Evolutionary conservation across 1,139 yeast genomes (phyloP).

Genomic region (Magnusiomyces suaveolens): DNA sequence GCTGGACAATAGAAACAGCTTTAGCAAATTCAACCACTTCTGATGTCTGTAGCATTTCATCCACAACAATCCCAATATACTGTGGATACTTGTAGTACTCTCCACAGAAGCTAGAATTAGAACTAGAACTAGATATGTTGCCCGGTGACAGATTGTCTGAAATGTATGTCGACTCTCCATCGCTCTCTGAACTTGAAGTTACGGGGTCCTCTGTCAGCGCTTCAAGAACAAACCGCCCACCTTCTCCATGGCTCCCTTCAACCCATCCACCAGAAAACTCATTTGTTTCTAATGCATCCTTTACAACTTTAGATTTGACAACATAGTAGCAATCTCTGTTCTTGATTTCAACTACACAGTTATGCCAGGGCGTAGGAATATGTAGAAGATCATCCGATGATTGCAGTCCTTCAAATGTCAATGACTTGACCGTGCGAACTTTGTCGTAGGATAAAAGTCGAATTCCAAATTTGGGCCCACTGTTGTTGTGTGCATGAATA

Average conservation of each 20-base stretch:
- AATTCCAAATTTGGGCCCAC: slow-evolving; percentile 15
- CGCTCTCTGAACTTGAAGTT: neutral
- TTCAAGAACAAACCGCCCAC: slow-evolving; percentile 10
- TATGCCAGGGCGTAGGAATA: slow-evolving; percentile 16
- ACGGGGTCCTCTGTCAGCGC: neutral
- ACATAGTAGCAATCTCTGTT: slow-evolving; percentile 8
- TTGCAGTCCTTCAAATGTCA: slow-evolving; percentile 10
- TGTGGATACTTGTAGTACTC: neutral
- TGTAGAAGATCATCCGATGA: slow-evolving; percentile 14
- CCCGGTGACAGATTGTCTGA: neutral
- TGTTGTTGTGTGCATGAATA: slow-evolving; percentile 15
- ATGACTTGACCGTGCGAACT: slow-evolving; percentile 11
- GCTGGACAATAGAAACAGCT: slow-evolving; percentile 5
- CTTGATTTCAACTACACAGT: slow-evolving; percentile 12
- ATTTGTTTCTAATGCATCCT: slow-evolving; percentile 9
- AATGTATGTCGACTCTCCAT: neutral
- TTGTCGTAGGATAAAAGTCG: slow-evolving; percentile 12
- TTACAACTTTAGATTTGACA: slow-evolving; percentile 14
- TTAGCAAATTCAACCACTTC: slow-evolving; percentile 4
- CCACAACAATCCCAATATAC: slow-evolving; percentile 9
- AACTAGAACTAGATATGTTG: neutral
- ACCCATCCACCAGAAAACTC: slow-evolving; percentile 12
- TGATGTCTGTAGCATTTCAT: slow-evolving; percentile 4
- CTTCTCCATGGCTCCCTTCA: slow-evolving; percentile 8
- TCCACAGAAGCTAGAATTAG: neutral